Evolutionary conservation across 179 eudicot species (phyloP), one percentile per base, ranked within the genome.

Genomic region (Dionaea muscipula): DNA sequence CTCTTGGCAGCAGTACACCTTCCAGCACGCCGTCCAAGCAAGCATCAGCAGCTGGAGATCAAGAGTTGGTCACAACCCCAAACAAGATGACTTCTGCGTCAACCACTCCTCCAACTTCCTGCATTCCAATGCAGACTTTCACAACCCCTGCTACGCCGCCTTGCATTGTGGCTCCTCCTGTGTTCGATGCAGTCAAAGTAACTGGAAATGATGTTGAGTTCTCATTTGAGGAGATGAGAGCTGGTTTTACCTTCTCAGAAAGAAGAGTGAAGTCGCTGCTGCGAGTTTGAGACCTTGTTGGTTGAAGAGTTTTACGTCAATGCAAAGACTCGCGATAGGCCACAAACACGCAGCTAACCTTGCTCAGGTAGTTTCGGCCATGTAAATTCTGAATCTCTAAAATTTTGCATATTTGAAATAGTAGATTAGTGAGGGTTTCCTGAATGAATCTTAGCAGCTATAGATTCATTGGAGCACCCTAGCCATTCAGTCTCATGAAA

Each of bases 211-310:
- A 55, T 25, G 25, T 57, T 5, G 85, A 77, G 61, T 77, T 77
- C 56, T 84, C 88, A 9, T 84, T 65, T 55, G 88, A 84, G 66
- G 88, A 84, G 70, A 77, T 65, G 20, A 75, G 94, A 72, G 83
- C 85, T 43, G 81, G 83, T 25, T 73, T 67, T 64, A 62, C 56
- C 37, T 45, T 8, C 10, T 9, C 9, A 21, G 48, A 16, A 13
- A 44, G 48, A 44, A 21, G n/a, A 8, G 22, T 10, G 22, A 44
- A 44, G 10, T 18, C 48, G 22, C 8, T 44, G 20, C 48, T 21
- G 48, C 19, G 20, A 44, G 48, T 44, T 44, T 44, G 48, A 44
- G 20, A 44, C n/a, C 35, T 0, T 4, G 5, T 31, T 31, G 10
- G 1, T 31, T n/a, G n/a, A n/a, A n/a, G n/a, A n/a, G n/a, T n/a